Conservation (phyloP, 208 protist species). For the Acanthamoeba sp. region DNA sequence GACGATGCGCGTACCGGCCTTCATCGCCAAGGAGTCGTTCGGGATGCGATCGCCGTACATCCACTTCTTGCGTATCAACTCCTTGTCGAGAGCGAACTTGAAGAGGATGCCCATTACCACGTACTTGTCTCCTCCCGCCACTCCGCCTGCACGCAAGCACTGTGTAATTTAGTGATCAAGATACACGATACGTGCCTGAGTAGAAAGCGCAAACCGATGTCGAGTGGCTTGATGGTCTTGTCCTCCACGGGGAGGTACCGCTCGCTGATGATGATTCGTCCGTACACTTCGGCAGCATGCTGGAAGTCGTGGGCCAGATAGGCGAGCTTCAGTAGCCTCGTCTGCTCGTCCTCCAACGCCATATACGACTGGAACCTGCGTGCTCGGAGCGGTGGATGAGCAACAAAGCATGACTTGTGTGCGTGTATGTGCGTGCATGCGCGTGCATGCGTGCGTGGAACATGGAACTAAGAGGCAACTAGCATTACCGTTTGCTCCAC, state of each 20-base stretch:
- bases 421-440: too few species aligned
- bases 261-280: constrained; percentile 75
- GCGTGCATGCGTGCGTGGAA: too few species aligned
- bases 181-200: neutral
- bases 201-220: constrained; percentile 26
- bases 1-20: constrained; percentile 48
- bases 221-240: constrained; percentile 70
- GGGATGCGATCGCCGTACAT: constrained; percentile 69
- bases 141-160: neutral
- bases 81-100: constrained; percentile 75
- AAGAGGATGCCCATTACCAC: constrained; percentile 65
- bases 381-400: neutral
- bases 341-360: constrained; percentile 19
- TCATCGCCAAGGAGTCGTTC: constrained; percentile 70
- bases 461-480: too few species aligned
- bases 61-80: constrained; percentile 35
- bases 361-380: constrained; percentile 53
- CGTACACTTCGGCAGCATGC: constrained; percentile 74
- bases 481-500: constrained; percentile 70
- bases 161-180: neutral
- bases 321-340: constrained; percentile 21
- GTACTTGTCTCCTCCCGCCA: constrained; percentile 72
- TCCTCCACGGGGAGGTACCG: constrained; percentile 68
- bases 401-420: too few species aligned
- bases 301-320: constrained; percentile 73